Base-by-base conservation (phyloP, 2,329 filamentous ascomycete species). In the Purpureocillium takamizusanense region DNA sequence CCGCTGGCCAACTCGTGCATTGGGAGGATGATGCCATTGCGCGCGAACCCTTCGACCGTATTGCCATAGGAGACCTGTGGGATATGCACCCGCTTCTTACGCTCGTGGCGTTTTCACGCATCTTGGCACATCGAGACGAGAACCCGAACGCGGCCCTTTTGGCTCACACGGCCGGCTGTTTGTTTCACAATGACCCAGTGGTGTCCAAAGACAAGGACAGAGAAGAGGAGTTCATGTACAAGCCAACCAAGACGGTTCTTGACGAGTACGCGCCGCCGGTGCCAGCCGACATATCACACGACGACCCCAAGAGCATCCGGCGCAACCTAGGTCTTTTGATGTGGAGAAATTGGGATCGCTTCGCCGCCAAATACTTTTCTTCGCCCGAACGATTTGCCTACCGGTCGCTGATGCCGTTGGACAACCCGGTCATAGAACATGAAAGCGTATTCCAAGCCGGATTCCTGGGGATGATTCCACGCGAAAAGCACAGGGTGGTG, bases 141-240 rank as follows among this genome's bases (percentile, higher is more conserved):
- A 56, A 54, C 18, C 52, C 52, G 7, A 42, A 43, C 16, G 53
- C 53, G 10, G 47, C 51, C 1, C 29, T 55, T 27, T 28, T 56
- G 7, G 42, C 43, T 4, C 31, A 50, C n/a, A 43, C 39, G 3
- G 33, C 42, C 11, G n/a, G 38, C 4, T 42, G 35, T 7, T 44
- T 52, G 3, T 18, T 13, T 12, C 17, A 40, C 4, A 14, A 18
- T 11, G 3, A 40, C 10, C 18, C 25, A 4, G 28, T 27, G 1
- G 16, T 45, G 2, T n/a, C 15, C 12, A 33, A 40, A 4, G 30
- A 38, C 3, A 3, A 45, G 3, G 34, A 41, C 1, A 8, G 12
- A 2, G 51, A 54, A 18, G 13, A 33, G 7, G 2, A 30, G 6
- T 17, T 43, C 4, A 11, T 46, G 4, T 34, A 18, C 15, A 15